These are phyloP conservation scores for Ottelia alismoides DNA, from an alignment of 106 monocot genomes.

Conservation along the genomic window DNA sequence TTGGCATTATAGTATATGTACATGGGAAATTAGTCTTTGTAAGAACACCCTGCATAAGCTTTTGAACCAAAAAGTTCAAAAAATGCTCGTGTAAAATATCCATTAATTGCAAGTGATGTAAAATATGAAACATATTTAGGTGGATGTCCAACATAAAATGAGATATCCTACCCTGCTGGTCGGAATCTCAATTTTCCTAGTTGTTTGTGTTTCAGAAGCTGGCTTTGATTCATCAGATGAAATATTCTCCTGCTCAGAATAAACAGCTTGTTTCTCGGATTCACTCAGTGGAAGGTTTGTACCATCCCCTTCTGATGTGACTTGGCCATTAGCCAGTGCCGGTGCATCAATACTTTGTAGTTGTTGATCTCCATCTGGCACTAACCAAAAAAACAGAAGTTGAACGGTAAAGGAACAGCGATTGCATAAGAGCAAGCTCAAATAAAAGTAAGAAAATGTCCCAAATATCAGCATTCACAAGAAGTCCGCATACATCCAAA, in stretches of 20 bases:
- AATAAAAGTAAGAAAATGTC: background rate
- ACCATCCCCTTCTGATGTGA: background rate
- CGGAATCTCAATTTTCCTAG: slow-evolving; percentile 16
- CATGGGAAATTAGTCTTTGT: too few relatives aligned
- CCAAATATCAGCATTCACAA: background rate
- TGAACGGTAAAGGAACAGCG: background rate
- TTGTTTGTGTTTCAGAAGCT: background rate
- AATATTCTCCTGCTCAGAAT: background rate
- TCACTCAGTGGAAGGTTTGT: background rate
- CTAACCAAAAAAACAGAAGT: slow-evolving; percentile 2
- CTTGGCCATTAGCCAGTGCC: slow-evolving; percentile 1
- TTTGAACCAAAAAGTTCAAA: background rate
- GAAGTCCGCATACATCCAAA: too few relatives aligned
- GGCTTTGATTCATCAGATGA: background rate
- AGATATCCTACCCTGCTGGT: slow-evolving; percentile 11
- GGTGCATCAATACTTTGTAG: background rate
- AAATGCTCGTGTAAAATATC: background rate
- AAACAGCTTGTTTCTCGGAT: background rate
- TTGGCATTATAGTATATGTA: too few relatives aligned
- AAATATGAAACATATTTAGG: background rate
- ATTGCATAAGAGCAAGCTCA: background rate
- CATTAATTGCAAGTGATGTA: background rate
- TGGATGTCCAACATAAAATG: too few relatives aligned
- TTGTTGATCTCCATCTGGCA: background rate
- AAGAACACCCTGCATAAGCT: too few relatives aligned